These are phyloP conservation scores for Euphorbia pulcherrima DNA, from an alignment of 345 rosid genomes.

Conservation along the genomic window DNA sequence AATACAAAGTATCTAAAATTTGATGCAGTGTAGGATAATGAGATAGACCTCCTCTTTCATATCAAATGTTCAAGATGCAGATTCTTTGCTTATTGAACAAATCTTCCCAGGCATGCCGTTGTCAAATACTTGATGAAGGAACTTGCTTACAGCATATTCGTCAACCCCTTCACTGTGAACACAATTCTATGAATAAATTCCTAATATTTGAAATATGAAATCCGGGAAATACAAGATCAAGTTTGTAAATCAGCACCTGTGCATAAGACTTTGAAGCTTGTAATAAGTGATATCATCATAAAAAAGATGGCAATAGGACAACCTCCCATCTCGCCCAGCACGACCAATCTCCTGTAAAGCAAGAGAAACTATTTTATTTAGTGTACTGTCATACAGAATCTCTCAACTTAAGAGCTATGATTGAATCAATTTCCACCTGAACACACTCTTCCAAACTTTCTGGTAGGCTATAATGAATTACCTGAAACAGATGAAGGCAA, in stretches of 20 bases:
- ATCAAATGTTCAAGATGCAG: conserved; percentile 75
- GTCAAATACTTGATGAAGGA: conserved; percentile 65
- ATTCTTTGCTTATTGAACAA: conserved; percentile 62
- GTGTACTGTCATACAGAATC: conserved; percentile 13
- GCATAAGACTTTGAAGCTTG: conserved; percentile 85
- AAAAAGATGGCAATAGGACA: conserved; percentile 82
- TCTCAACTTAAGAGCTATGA: conserved; percentile 10
- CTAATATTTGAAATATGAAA: not conserved
- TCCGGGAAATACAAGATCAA: not conserved
- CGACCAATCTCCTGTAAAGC: conserved; percentile 78
- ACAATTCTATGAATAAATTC: conserved; percentile 18
- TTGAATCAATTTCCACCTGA: conserved; percentile 55
- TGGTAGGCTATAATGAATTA: conserved; percentile 88
- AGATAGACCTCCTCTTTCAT: conserved; percentile 83
- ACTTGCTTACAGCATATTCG: conserved; percentile 81
- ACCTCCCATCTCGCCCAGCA: conserved; percentile 90
- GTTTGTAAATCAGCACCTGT: conserved; percentile 50
- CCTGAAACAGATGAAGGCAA: conserved; percentile 45
- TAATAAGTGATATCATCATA: conserved; percentile 64
- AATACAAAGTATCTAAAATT: conserved; percentile 3
- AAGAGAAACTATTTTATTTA: conserved; percentile 17
- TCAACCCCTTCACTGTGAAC: conserved; percentile 86
- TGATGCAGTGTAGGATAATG: conserved; percentile 14
- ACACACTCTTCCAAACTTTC: conserved; percentile 98
- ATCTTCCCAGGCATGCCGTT: conserved; percentile 42